Conservation (phyloP, 1,284 basidiomycete species). For the Agroathelia rolfsii region DNA sequence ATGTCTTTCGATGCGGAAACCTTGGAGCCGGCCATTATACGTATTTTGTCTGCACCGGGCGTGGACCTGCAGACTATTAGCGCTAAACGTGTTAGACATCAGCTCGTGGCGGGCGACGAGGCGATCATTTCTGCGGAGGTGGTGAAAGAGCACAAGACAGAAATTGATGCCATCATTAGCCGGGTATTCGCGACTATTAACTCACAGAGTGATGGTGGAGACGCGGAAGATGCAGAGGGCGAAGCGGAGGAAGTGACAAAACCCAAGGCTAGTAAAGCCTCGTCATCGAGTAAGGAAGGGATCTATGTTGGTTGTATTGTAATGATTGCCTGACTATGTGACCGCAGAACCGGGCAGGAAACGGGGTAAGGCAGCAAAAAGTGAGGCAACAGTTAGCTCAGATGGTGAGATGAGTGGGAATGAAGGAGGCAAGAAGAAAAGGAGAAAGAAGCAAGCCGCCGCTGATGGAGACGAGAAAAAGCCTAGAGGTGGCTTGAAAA, state of each 20-base stretch:
- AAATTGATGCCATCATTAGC: slow-evolving; percentile 50
- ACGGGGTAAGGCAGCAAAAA: slow-evolving; percentile 28
- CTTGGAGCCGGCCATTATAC: slow-evolving; percentile 50
- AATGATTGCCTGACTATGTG: too few species aligned
- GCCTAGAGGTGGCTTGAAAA: slow-evolving; percentile 58
- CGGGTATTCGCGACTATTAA: slow-evolving; percentile 51
- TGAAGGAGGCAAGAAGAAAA: slow-evolving; percentile 30
- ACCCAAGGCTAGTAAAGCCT: slow-evolving; percentile 26
- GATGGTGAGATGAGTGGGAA: slow-evolving; percentile 29
- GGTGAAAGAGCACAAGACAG: slow-evolving; percentile 47
- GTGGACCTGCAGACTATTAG: slow-evolving; percentile 66
- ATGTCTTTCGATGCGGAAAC: slow-evolving; percentile 36
- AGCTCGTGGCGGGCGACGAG: slow-evolving; percentile 36
- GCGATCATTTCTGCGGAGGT: slow-evolving; percentile 37
- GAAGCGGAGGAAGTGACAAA: slow-evolving; percentile 21
- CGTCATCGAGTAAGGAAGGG: slow-evolving; percentile 28
- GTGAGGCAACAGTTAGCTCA: slow-evolving; percentile 21
- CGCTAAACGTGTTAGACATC: slow-evolving; percentile 67
- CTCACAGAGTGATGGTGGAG: slow-evolving; percentile 23
- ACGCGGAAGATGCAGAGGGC: slow-evolving; percentile 21
- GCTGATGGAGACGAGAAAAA: slow-evolving; percentile 32
- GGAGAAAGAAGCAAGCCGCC: slow-evolving; percentile 26
- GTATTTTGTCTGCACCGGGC: slow-evolving; percentile 59
- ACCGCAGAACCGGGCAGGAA: too few species aligned
- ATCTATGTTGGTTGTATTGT: too few species aligned